Conservation (phyloP, 75 land plant genomes). For the Pinus albicaulis region DNA sequence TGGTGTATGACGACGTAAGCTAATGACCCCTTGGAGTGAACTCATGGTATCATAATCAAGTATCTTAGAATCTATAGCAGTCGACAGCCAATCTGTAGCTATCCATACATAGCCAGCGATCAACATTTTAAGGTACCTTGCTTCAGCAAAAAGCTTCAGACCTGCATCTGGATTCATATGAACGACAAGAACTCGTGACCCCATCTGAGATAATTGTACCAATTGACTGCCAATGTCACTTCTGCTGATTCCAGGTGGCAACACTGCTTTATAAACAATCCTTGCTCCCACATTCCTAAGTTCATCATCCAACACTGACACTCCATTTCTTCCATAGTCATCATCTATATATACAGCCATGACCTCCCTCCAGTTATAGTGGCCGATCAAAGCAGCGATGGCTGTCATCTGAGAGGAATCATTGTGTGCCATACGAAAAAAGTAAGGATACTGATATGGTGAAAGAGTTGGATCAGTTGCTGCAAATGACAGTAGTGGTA, state of each 20-base stretch:
- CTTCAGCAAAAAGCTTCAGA: constrained; percentile 44
- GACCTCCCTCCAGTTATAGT: constrained; percentile 37
- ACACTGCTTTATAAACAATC: constrained; percentile 18
- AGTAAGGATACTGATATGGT: constrained; percentile 35
- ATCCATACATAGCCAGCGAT: constrained; percentile 67
- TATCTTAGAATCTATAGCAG: constrained; percentile 38
- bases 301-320: constrained; percentile 31
- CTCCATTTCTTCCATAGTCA: constrained; percentile 44
- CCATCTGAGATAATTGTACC: constrained; percentile 43
- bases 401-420: constrained; percentile 44
- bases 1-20: constrained; percentile 30
- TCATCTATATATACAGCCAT: constrained; percentile 39
- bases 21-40: constrained; percentile 47
- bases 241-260: constrained; percentile 15
- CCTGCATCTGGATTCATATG: constrained; percentile 41
- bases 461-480: constrained; percentile 52
- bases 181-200: constrained; percentile 56
- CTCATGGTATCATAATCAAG: constrained; percentile 14
- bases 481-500: constrained; percentile 40
- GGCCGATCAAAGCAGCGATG: constrained; percentile 26
- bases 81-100: constrained; percentile 52
- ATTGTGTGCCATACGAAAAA: constrained; percentile 31
- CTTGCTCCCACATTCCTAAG: constrained; percentile 17
- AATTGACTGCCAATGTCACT: constrained; percentile 23
- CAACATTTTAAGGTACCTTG: constrained; percentile 51